A percentile compares a stretch with the other conserved stretches of the same genome.
Evolutionary conservation across 306 rosid genomes (phyloP).

Genomic region (Citrullus colocynthis): DNA sequence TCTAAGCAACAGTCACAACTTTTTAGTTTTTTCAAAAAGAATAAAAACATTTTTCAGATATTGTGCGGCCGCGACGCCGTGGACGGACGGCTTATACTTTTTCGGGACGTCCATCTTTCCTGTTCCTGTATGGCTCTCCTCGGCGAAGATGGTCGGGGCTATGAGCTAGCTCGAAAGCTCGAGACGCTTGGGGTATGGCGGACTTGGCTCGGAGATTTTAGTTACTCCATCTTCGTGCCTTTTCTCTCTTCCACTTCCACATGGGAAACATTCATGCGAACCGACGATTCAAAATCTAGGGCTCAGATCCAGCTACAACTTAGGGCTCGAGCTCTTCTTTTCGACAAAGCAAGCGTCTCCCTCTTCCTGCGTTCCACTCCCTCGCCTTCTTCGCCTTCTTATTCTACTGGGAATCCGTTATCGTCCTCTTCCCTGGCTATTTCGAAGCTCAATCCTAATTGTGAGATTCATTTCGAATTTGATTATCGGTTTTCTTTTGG

Average conservation of each 20-base stretch:
- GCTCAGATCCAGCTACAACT: slow-evolving; percentile 70
- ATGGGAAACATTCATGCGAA: slow-evolving; percentile 68
- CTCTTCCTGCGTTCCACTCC: slow-evolving; percentile 36
- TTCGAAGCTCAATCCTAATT: slow-evolving; percentile 47
- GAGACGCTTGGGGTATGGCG: slow-evolving; percentile 64
- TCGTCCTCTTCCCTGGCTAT: slow-evolving; percentile 24
- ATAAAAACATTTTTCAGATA: background rate
- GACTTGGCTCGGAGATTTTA: slow-evolving; percentile 68
- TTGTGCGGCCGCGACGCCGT: background rate
- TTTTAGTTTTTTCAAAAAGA: too few species aligned
- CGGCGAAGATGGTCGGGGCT: slow-evolving; percentile 83
- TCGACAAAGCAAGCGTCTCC: slow-evolving; percentile 74
- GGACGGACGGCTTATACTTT: background rate
- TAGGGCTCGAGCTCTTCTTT: slow-evolving; percentile 83
- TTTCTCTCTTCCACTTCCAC: slow-evolving; percentile 59
- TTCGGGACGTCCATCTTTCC: background rate
- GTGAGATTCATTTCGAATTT: slow-evolving; percentile 18
- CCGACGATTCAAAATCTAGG: slow-evolving; percentile 56
- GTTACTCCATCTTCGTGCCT: slow-evolving; percentile 39
- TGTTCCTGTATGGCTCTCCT: slow-evolving; percentile 43
- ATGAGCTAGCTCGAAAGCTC: slow-evolving; percentile 64
- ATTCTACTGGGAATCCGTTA: background rate
- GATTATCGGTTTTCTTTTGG: background rate
- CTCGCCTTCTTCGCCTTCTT: slow-evolving; percentile 20
- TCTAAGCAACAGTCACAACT: too few species aligned